Evolutionary conservation across 805 yeast genomes (phyloP).

Genomic region (Priceomyces haplophilus): DNA sequence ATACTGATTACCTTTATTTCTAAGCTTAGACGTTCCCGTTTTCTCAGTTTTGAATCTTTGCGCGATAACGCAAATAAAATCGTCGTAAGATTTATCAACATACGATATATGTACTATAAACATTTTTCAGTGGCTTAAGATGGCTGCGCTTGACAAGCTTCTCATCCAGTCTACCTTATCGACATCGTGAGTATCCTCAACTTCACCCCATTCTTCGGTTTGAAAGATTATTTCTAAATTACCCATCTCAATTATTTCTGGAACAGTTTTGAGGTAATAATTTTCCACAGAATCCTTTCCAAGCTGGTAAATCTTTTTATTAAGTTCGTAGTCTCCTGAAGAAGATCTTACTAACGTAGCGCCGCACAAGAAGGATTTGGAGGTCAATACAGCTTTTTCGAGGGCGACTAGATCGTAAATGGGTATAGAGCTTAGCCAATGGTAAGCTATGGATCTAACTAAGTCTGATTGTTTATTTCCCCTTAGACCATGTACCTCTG

Average conservation of each 20-base stretch:
- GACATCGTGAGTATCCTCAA: constrained; percentile 98
- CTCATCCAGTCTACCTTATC: constrained; percentile 86
- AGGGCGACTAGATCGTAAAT: constrained; percentile 81
- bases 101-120: neutral
- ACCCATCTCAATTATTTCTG: constrained; percentile 72
- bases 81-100: neutral
- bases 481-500: constrained; percentile 74
- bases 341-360: constrained; percentile 57
- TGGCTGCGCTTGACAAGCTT: constrained; percentile 74
- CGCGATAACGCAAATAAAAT: neutral
- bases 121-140: constrained; percentile 10
- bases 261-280: constrained; percentile 46
- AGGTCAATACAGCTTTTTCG: constrained; percentile 82
- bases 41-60: neutral
- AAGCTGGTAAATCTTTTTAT: constrained; percentile 29
- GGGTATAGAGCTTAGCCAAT: constrained; percentile 62
- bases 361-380: constrained; percentile 86
- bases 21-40: neutral
- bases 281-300: constrained; percentile 29
- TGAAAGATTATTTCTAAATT: constrained; percentile 82
- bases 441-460: constrained; percentile 57
- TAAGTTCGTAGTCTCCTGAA: constrained; percentile 18
- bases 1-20: no score
- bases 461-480: constrained; percentile 71
- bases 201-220: constrained; percentile 94